phyloP scores from a whole-genome alignment of 768 basidiomycete species.

The Calocybe cyanea region DNA sequence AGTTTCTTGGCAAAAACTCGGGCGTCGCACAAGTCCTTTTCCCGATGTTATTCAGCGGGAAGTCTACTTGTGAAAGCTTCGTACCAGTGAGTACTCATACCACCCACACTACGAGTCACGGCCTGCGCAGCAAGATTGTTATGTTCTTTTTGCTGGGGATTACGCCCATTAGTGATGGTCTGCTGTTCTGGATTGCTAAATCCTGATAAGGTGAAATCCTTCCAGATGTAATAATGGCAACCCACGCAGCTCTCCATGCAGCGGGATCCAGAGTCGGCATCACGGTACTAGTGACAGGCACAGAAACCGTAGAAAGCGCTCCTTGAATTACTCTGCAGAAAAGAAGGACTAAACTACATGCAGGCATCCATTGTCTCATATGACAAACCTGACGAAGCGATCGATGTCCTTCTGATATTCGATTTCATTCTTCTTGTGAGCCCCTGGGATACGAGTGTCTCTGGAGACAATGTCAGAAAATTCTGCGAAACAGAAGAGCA shows the following conservation, averaged over 20 bases:
- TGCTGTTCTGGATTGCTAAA: background rate
- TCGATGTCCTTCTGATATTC: constrained; percentile 31
- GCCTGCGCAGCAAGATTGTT: constrained; percentile 9
- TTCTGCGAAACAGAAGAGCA: constrained; percentile 2
- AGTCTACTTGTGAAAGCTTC: background rate
- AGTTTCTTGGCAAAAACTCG: background rate
- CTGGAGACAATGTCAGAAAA: background rate
- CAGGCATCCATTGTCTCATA: background rate
- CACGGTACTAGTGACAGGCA: no score
- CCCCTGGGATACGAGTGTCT: constrained; percentile 7
- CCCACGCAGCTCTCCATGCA: no score
- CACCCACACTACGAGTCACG: constrained; percentile 9
- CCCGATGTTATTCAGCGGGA: no score
- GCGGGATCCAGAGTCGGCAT: no score
- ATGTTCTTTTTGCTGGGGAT: constrained; percentile 1
- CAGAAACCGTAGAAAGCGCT: background rate
- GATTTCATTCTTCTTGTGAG: constrained; percentile 30
- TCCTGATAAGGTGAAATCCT: no score
- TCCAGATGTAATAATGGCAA: no score
- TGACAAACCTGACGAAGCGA: constrained; percentile 20
- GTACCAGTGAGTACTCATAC: constrained; percentile 12
- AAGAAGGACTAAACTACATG: no score
- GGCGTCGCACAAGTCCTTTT: background rate
- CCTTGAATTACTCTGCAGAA: constrained; percentile 2
- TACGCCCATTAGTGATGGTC: constrained; percentile 3